Conservation (phyloP, 1,139 yeast genomes). For the Lodderomyces theae region DNA sequence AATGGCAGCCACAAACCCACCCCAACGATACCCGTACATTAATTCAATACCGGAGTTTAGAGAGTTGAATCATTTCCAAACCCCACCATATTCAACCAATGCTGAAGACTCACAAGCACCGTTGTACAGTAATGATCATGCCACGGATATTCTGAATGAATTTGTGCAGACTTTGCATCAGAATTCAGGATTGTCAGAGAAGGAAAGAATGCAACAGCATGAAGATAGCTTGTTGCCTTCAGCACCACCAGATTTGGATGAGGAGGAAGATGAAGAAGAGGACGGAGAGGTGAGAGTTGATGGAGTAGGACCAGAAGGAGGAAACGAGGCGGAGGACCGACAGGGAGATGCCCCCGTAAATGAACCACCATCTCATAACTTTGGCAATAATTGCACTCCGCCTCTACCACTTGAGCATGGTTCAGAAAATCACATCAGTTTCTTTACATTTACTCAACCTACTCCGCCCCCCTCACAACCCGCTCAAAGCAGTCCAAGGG, state of each 20-base stretch:
- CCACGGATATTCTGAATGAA: neutral
- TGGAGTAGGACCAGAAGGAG: constrained; percentile 16
- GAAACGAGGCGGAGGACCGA: too few species aligned
- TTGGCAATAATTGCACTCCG: neutral
- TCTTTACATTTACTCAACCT: constrained; percentile 1
- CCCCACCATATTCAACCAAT: constrained; percentile 4
- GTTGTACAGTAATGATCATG: neutral
- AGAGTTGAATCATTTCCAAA: constrained; percentile 14
- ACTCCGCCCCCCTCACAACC: constrained; percentile 6
- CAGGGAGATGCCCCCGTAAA: too few species aligned
- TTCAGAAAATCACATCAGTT: constrained; percentile 2
- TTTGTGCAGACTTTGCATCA: constrained; percentile 12
- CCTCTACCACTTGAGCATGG: constrained; percentile 1
- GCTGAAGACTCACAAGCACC: neutral
- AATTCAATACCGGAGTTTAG: constrained; percentile 18
- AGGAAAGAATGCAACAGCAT: constrained; percentile 50
- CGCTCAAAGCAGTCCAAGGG: neutral
- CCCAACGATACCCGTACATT: constrained; percentile 7
- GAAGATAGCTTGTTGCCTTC: constrained; percentile 64
- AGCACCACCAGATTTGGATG: constrained; percentile 44
- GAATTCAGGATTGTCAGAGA: constrained; percentile 39
- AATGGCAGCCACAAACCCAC: constrained; percentile 2
- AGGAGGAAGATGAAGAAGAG: constrained; percentile 15
- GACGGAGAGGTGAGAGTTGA: too few species aligned
- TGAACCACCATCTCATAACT: too few species aligned